A percentile compares a stretch with the other conserved stretches of the same genome.
These are phyloP conservation scores for Pezicula neosporulosa DNA, from an alignment of 2,329 filamentous ascomycete genomes.

Conservation along the genomic window DNA sequence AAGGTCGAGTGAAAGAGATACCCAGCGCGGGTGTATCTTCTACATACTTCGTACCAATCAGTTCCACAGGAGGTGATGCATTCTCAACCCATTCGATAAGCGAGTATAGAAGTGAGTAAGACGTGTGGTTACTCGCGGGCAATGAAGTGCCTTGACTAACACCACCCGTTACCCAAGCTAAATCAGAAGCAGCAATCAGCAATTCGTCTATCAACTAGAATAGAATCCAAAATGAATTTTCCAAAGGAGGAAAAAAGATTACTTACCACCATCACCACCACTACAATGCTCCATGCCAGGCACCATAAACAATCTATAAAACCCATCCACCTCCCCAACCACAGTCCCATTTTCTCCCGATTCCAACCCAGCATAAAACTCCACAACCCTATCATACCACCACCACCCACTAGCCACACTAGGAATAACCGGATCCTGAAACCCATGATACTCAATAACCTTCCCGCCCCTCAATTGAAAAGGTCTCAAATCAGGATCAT, in stretches of 20 bases:
- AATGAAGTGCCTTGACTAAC: neutral
- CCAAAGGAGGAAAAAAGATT: neutral
- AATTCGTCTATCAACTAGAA: neutral
- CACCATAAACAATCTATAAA: conserved; percentile 46
- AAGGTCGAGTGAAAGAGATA: conserved; percentile 40
- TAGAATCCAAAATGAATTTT: neutral
- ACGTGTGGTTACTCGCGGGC: neutral
- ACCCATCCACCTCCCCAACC: conserved; percentile 17
- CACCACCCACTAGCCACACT: conserved; percentile 38
- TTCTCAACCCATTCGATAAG: conserved; percentile 38
- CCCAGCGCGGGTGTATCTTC: conserved; percentile 33
- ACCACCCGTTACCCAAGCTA: neutral
- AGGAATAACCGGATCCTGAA: conserved; percentile 5
- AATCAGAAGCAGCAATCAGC: no score
- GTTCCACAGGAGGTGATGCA: conserved; percentile 34
- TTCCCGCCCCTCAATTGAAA: conserved; percentile 11
- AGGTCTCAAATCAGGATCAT: conserved; percentile 10
- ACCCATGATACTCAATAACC: conserved; percentile 14
- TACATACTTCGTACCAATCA: conserved; percentile 40
- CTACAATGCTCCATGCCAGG: conserved; percentile 46
- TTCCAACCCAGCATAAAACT: neutral
- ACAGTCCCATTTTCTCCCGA: neutral
- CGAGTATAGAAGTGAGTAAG: neutral
- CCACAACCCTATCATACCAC: neutral
- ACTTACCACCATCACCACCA: conserved; percentile 29